phyloP scores from a whole-genome alignment of 1,284 basidiomycete species.

The Trichosporon sp. region DNA sequence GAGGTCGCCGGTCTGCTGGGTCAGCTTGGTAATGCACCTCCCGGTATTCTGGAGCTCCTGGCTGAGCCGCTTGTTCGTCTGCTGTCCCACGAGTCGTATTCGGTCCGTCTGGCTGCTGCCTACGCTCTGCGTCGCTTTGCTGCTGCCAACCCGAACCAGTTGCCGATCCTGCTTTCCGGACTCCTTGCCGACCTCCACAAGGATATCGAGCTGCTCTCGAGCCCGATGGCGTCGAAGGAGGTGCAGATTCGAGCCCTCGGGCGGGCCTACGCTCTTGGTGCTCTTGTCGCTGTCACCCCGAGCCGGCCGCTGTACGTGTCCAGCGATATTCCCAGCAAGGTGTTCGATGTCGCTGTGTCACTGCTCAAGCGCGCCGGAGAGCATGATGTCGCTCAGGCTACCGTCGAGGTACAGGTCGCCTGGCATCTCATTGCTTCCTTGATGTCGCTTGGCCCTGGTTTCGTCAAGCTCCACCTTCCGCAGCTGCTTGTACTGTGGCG shows the following conservation, averaged over 20 bases:
- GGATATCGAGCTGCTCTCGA: constrained; percentile 60
- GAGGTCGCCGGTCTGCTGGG: constrained; percentile 84
- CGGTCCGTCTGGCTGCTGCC: constrained; percentile 79
- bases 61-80: constrained; percentile 82
- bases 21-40: constrained; percentile 88
- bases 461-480: constrained; percentile 86
- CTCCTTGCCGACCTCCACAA: constrained; percentile 79
- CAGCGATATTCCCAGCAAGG: constrained; percentile 86
- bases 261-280: constrained; percentile 83
- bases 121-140: constrained; percentile 90
- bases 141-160: constrained; percentile 77
- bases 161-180: constrained; percentile 79
- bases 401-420: constrained; percentile 86
- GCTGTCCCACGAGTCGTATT: constrained; percentile 82
- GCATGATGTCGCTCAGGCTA: constrained; percentile 79
- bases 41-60: constrained; percentile 84
- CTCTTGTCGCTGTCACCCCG: constrained; percentile 81
- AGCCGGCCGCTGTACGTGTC: constrained; percentile 90
- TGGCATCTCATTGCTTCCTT: constrained; percentile 91
- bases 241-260: constrained; percentile 75
- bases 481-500: constrained; percentile 94
- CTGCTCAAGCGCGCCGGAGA: constrained; percentile 88
- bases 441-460: constrained; percentile 90
- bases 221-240: constrained; percentile 73
- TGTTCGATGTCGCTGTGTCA: constrained; percentile 86